These are phyloP conservation scores for Tuctoria greenei DNA, from an alignment of 176 grass and related monocot species.

Conservation along the genomic window DNA sequence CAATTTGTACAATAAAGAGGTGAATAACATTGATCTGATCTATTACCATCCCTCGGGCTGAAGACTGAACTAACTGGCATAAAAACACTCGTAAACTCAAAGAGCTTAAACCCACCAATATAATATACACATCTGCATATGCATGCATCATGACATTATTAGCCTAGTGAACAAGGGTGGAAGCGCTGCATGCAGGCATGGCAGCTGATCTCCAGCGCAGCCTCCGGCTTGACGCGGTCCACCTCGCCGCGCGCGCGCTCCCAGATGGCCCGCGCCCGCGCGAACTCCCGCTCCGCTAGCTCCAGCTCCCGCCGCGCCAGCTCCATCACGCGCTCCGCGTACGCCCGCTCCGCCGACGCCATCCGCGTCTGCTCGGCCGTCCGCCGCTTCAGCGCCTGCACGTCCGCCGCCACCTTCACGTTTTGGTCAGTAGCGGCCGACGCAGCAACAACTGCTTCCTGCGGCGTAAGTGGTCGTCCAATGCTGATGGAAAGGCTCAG, in stretches of 20 bases:
- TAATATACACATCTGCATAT: neutral
- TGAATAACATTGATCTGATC: conserved; percentile 7
- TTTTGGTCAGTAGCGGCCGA: neutral
- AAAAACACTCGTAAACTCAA: neutral
- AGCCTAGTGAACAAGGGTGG: conserved; percentile 25
- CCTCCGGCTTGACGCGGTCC: conserved; percentile 67
- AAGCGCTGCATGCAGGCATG: conserved; percentile 73
- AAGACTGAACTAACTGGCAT: conserved; percentile 14
- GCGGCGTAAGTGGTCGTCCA: conserved; percentile 7
- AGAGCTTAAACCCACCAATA: neutral
- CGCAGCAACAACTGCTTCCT: neutral
- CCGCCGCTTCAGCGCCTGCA: conserved; percentile 56
- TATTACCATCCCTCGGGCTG: neutral
- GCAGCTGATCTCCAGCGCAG: conserved; percentile 81
- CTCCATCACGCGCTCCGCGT: conserved; percentile 73
- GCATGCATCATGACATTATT: no score
- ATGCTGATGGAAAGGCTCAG: conserved; percentile 73
- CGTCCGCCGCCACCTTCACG: conserved; percentile 5
- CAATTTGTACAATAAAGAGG: conserved; percentile 22
- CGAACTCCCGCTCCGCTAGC: conserved; percentile 73
- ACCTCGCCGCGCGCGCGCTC: conserved; percentile 69
- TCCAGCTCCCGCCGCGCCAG: conserved; percentile 73
- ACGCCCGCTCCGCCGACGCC: conserved; percentile 65
- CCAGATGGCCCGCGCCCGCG: conserved; percentile 68
- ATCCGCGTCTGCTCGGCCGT: conserved; percentile 66